phyloP scores from a whole-genome alignment of 2,329 filamentous ascomycete species.

The Aspergillus sp. region DNA sequence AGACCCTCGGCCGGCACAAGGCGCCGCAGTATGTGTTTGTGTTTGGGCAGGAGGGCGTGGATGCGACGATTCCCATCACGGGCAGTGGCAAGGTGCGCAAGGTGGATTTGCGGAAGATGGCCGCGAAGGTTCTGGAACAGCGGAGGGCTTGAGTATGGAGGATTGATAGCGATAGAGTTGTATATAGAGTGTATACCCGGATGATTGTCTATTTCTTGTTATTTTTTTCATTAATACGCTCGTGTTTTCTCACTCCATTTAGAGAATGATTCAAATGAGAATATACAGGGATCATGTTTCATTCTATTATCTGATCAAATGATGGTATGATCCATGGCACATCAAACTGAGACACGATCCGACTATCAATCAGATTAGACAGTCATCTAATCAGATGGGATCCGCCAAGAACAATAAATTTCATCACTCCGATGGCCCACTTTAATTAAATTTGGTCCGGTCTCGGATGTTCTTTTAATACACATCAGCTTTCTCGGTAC shows the following conservation, averaged over 20 bases:
- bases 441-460: conserved; percentile 4
- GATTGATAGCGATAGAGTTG: too few relatives aligned
- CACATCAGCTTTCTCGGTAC: too few relatives aligned
- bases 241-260: background rate
- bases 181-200: background rate
- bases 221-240: background rate
- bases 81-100: conserved; percentile 72
- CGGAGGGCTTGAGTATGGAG: conserved; percentile 5
- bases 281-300: too few relatives aligned
- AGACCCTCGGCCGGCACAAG: conserved; percentile 64
- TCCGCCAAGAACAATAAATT: conserved; percentile 1
- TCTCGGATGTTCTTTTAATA: background rate
- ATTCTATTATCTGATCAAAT: too few relatives aligned
- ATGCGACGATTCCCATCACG: conserved; percentile 59
- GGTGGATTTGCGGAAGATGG: conserved; percentile 52
- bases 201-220: background rate
- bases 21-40: conserved; percentile 74
- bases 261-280: too few relatives aligned
- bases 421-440: background rate
- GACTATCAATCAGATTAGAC: conserved; percentile 30
- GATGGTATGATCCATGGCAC: too few relatives aligned
- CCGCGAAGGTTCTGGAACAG: conserved; percentile 43
- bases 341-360: background rate
- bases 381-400: conserved; percentile 28
- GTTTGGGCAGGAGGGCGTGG: conserved; percentile 63